Evolutionary conservation across 306 rosid species (phyloP).

Genomic region (Glycine latifolia): DNA sequence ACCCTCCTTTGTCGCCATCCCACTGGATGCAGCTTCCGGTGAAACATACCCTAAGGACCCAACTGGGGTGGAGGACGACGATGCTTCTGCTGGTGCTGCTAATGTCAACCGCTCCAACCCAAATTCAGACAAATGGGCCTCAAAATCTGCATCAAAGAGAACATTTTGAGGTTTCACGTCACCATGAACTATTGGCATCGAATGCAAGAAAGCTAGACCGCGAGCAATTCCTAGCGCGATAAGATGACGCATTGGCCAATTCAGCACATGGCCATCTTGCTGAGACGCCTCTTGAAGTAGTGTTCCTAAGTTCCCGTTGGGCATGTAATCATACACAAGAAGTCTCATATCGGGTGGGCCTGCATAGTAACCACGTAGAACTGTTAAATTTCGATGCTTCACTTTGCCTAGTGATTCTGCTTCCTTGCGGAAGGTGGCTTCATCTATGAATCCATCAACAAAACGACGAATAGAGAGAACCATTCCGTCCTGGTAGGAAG

Average conservation of each 20-base stretch:
- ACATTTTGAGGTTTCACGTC: conserved; percentile 85
- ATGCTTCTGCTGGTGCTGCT: conserved; percentile 60
- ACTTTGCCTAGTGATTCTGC: conserved; percentile 79
- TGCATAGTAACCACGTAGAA: conserved; percentile 80
- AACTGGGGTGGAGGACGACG: conserved; percentile 61
- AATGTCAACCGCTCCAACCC: conserved; percentile 70
- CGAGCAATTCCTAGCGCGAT: conserved; percentile 87
- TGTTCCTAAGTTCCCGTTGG: conserved; percentile 81
- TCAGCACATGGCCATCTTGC: conserved; percentile 88
- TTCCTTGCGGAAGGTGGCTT: conserved; percentile 67
- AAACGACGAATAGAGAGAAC: conserved; percentile 83
- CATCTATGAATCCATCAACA: conserved; percentile 57
- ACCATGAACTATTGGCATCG: conserved; percentile 69
- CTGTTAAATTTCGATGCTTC: conserved; percentile 77
- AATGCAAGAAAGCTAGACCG: conserved; percentile 75
- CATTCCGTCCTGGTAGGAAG: conserved; percentile 76
- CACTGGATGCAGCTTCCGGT: conserved; percentile 70
- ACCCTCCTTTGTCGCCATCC: conserved; percentile 67
- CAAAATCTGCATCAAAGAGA: conserved; percentile 88
- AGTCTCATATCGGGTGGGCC: conserved; percentile 79
- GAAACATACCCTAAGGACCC: conserved; percentile 83
- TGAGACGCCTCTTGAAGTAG: conserved; percentile 88
- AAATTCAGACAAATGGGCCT: conserved; percentile 85
- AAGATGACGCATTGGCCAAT: conserved; percentile 97
- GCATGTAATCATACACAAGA: conserved; percentile 87